Evolutionary conservation across 2,329 filamentous ascomycete species (phyloP).

Genomic region (Venturia effusa): DNA sequence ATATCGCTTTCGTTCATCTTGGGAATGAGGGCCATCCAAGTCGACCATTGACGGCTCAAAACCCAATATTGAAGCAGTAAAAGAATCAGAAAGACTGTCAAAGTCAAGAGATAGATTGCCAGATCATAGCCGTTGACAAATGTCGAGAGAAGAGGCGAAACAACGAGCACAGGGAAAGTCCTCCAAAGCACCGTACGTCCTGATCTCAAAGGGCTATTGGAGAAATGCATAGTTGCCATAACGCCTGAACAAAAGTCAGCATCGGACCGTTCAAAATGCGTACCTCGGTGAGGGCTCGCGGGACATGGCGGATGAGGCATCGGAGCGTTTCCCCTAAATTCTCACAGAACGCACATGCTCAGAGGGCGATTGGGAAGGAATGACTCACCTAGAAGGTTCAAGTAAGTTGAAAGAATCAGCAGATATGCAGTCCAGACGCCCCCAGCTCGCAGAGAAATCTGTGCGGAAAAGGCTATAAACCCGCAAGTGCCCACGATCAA

Average conservation of each 20-base stretch:
- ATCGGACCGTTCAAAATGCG: not conserved
- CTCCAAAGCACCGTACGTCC: conserved; percentile 5
- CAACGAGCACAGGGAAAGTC: not conserved
- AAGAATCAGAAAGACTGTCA: not conserved
- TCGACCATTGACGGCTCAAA: conserved; percentile 3
- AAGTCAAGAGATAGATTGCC: not conserved
- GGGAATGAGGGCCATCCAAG: not conserved
- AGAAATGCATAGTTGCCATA: conserved; percentile 6
- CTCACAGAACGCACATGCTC: not conserved
- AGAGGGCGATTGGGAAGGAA: not conserved
- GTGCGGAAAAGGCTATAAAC: not conserved
- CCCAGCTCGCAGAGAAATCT: not conserved
- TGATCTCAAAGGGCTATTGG: not conserved
- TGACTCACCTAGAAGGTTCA: not conserved
- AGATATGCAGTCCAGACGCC: not conserved
- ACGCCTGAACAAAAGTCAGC: not conserved
- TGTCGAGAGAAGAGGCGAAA: not conserved
- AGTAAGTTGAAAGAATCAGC: conserved; percentile 1
- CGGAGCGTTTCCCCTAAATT: not conserved
- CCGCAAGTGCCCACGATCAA: not conserved
- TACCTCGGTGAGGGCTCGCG: not conserved
- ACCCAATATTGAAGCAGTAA: not conserved
- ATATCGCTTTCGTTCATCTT: conserved; percentile 1
- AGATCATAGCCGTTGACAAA: conserved; percentile 4
- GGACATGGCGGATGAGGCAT: not conserved